Evolutionary conservation across 2,329 filamentous ascomycete species (phyloP).

Genomic region (Fusarium palustre): DNA sequence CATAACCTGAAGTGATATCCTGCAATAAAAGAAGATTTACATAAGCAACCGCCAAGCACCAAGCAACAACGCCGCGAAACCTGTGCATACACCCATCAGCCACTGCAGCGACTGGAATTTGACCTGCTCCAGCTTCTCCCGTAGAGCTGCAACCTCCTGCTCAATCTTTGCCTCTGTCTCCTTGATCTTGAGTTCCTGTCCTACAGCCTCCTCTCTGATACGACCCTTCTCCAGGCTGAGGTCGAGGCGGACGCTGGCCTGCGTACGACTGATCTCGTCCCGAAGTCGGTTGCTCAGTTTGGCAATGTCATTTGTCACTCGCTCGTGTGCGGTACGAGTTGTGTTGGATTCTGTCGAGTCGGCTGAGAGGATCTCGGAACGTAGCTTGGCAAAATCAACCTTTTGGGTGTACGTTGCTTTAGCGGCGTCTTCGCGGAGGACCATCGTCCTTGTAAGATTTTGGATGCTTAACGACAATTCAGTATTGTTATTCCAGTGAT

Average conservation of each 20-base stretch:
- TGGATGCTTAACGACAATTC: constrained; percentile 74
- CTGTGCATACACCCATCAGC: constrained; percentile 87
- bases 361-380: constrained; percentile 90
- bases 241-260: constrained; percentile 91
- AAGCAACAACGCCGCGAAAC: constrained; percentile 73
- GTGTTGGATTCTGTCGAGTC: constrained; percentile 92
- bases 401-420: constrained; percentile 87
- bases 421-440: constrained; percentile 91
- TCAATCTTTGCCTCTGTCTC: constrained; percentile 99
- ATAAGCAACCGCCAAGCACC: constrained; percentile 78
- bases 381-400: constrained; percentile 97
- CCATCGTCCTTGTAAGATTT: constrained; percentile 97
- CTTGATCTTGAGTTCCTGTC: constrained; percentile 97
- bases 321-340: constrained; percentile 90
- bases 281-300: constrained; percentile 90
- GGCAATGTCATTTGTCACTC: constrained; percentile 91
- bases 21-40: constrained; percentile 53
- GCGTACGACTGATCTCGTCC: constrained; percentile 94
- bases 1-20: background rate
- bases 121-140: constrained; percentile 94
- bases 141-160: constrained; percentile 90
- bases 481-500: background rate
- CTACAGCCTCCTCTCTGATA: constrained; percentile 94
- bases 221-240: constrained; percentile 96
- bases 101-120: constrained; percentile 99